These are phyloP conservation scores for Candida nanaspora DNA, from an alignment of 805 yeast genomes.

Conservation along the genomic window DNA sequence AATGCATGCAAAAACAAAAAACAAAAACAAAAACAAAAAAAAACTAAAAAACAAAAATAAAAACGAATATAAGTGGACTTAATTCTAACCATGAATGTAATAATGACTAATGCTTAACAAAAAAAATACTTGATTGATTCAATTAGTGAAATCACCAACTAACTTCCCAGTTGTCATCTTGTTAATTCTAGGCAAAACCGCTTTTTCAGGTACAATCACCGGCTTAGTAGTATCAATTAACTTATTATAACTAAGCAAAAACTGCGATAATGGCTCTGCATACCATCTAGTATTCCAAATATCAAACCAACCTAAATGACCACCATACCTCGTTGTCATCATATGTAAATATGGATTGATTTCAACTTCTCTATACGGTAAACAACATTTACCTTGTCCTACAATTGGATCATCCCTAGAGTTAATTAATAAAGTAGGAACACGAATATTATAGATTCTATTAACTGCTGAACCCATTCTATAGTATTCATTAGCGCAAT, in stretches of 20 bases:
- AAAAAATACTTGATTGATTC: too few species aligned
- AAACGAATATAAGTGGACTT: too few species aligned
- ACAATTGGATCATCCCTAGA: constrained; percentile 74
- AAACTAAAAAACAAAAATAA: too few species aligned
- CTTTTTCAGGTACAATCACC: constrained; percentile 3
- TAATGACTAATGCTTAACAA: too few species aligned
- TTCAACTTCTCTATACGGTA: constrained; percentile 46
- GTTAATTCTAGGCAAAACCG: constrained; percentile 7
- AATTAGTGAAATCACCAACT: constrained; percentile 2
- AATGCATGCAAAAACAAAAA: too few species aligned
- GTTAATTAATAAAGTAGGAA: constrained; percentile 59
- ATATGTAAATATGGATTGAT: constrained; percentile 54
- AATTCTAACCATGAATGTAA: too few species aligned
- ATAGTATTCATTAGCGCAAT: constrained; percentile 59
- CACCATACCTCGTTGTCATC: constrained; percentile 62
- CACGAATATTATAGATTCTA: constrained; percentile 42
- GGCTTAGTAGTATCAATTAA: constrained; percentile 6
- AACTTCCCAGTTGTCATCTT: constrained; percentile 12
- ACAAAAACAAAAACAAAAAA: too few species aligned
- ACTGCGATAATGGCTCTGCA: constrained; percentile 40
- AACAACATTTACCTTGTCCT: constrained; percentile 29
- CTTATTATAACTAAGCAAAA: constrained; percentile 18
- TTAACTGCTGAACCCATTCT: constrained; percentile 50
- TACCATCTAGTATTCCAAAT: constrained; percentile 62
- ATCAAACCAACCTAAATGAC: constrained; percentile 77